Percentiles rank a stretch among this genome's conserved stretches.
phyloP scores from a whole-genome alignment of 2,329 filamentous ascomycete genomes.

The Cladosporium velox region DNA sequence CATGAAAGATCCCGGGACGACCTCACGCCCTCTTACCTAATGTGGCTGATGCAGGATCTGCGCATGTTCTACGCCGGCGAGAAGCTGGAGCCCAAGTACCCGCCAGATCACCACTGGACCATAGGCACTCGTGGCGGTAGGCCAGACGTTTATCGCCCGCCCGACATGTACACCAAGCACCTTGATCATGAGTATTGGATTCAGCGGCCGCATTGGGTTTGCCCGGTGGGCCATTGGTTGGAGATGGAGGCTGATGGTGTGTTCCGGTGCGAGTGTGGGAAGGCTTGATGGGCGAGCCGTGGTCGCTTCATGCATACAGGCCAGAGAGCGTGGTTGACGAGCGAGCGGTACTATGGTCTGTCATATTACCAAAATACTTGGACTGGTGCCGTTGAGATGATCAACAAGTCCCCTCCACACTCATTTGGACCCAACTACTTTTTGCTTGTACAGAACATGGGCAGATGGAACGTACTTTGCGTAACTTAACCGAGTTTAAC shows the following conservation, averaged over 20 bases:
- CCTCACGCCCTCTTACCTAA: not conserved
- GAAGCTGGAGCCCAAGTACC: conserved; percentile 78
- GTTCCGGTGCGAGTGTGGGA: conserved; percentile 1
- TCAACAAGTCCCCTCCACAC: too few species aligned
- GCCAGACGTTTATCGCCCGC: not conserved
- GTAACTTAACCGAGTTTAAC: too few species aligned
- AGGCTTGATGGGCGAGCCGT: not conserved
- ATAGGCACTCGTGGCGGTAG: not conserved
- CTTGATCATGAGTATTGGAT: not conserved
- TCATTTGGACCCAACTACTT: too few species aligned
- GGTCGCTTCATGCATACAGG: not conserved
- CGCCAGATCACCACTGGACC: not conserved
- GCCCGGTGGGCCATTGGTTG: not conserved
- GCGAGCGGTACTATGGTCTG: too few species aligned
- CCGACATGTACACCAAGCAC: not conserved
- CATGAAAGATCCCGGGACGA: not conserved
- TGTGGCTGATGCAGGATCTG: not conserved
- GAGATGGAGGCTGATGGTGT: not conserved
- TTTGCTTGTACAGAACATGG: too few species aligned
- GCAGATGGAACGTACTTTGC: too few species aligned
- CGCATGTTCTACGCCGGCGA: conserved; percentile 75
- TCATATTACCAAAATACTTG: too few species aligned
- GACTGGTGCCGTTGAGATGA: too few species aligned
- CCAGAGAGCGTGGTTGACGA: not conserved
- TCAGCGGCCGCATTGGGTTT: not conserved